Evolutionary conservation across 352 stramenopile species (phyloP).

Genomic region (Phytophthora sp.): DNA sequence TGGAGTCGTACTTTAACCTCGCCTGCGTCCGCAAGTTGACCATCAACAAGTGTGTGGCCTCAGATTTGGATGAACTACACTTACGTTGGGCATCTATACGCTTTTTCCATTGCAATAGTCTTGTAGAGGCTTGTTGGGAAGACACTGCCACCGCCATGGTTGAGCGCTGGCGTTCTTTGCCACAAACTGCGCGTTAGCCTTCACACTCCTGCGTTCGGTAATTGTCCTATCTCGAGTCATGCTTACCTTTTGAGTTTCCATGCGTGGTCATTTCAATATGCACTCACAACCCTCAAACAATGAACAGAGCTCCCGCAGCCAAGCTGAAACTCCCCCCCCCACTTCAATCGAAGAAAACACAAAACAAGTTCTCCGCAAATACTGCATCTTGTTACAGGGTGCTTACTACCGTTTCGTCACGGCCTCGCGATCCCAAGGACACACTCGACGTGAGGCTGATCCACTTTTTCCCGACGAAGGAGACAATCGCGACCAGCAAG

Average conservation of each 20-base stretch:
- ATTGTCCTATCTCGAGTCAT: no score
- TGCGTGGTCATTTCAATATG: no score
- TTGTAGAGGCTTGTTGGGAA: constrained; percentile 8
- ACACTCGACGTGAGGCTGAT: constrained; percentile 29
- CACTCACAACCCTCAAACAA: no score
- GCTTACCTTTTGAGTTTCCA: constrained; percentile 14
- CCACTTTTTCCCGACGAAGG: constrained; percentile 35
- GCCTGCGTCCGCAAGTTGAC: constrained; percentile 5
- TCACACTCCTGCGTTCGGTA: no score
- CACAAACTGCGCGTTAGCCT: constrained; percentile 4
- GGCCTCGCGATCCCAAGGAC: constrained; percentile 68
- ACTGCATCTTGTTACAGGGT: constrained; percentile 17
- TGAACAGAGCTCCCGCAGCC: no score
- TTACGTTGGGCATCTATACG: constrained; percentile 21
- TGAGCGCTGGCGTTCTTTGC: neutral
- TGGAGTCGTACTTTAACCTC: constrained; percentile 22
- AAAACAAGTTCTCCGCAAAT: constrained; percentile 5
- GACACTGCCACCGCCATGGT: constrained; percentile 8
- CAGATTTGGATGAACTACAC: neutral
- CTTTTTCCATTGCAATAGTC: constrained; percentile 26
- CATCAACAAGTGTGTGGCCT: constrained; percentile 2
- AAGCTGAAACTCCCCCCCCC: constrained; percentile 16
- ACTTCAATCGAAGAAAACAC: neutral
- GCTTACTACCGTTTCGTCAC: constrained; percentile 43
- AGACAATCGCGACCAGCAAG: constrained; percentile 58